phyloP scores from a whole-genome alignment of 2,329 filamentous ascomycete species.

The Colletotrichum higginsianum region DNA sequence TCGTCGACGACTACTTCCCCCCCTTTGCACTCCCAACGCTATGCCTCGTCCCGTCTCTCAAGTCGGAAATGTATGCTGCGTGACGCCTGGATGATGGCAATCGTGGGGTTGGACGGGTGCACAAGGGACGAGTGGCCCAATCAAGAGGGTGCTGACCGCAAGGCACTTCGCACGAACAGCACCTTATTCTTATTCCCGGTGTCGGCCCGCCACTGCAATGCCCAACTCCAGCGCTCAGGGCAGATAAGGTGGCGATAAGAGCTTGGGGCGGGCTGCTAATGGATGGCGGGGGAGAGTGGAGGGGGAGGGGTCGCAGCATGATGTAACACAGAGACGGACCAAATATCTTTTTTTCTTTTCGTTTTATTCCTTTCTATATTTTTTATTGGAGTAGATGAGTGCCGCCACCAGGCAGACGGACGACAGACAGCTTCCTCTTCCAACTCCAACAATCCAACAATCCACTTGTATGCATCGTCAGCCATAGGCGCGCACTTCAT shows the following conservation, averaged over 20 bases:
- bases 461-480: not conserved
- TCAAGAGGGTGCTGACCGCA: not conserved
- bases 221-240: not conserved
- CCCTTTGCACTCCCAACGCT: too few species aligned
- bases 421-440: not conserved
- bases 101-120: not conserved
- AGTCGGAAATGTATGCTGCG: not conserved
- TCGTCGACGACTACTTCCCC: not conserved
- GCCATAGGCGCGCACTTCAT: not conserved
- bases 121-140: not conserved
- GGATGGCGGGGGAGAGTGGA: conserved; percentile 36
- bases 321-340: conserved; percentile 37
- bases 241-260: conserved; percentile 35
- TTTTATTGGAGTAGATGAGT: conserved; percentile 1
- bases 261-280: conserved; percentile 8
- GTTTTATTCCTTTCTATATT: conserved; percentile 5
- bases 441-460: not conserved
- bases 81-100: not conserved
- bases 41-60: not conserved
- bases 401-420: conserved; percentile 10
- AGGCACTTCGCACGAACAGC: not conserved
- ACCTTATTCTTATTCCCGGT: not conserved
- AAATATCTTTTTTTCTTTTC: conserved; percentile 29
- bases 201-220: not conserved
- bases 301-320: conserved; percentile 32